These are phyloP conservation scores for Sporothrix sp. DNA, from an alignment of 2,329 filamentous ascomycete genomes.

Conservation along the genomic window DNA sequence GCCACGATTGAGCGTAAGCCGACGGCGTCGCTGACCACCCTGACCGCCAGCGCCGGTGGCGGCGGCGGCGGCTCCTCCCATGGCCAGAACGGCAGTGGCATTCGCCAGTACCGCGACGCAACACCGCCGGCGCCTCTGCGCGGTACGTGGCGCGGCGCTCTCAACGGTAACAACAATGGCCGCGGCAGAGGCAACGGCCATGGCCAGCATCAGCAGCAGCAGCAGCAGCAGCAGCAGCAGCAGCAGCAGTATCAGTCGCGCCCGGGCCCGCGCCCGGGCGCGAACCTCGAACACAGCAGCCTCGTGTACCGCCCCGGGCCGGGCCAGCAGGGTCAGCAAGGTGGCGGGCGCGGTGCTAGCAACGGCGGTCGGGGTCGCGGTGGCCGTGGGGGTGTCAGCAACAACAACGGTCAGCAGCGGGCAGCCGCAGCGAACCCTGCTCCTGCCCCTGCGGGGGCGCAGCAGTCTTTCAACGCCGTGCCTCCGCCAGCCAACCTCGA, in stretches of 20 bases:
- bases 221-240: slow-evolving; percentile 23
- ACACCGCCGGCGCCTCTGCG: slow-evolving; percentile 44
- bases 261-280: slow-evolving; percentile 20
- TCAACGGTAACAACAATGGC: slow-evolving; percentile 36
- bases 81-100: slow-evolving; percentile 30
- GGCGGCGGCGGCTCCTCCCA: too few relatives aligned
- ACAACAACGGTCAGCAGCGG: neutral
- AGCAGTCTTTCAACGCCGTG: slow-evolving; percentile 41
- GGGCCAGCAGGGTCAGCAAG: slow-evolving; percentile 14
- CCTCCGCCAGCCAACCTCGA: slow-evolving; percentile 52
- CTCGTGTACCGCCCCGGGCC: slow-evolving; percentile 41
- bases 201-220: slow-evolving; percentile 14
- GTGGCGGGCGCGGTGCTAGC: slow-evolving; percentile 3
- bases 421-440: neutral
- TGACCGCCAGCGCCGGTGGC: slow-evolving; percentile 39
- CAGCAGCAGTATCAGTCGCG: slow-evolving; percentile 17
- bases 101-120: slow-evolving; percentile 50
- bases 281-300: slow-evolving; percentile 40
- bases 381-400: neutral
- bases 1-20: slow-evolving; percentile 45
- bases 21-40: slow-evolving; percentile 36
- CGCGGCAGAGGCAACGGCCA: slow-evolving; percentile 31
- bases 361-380: slow-evolving; percentile 6
- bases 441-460: slow-evolving; percentile 12
- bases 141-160: slow-evolving; percentile 48